Conservation (phyloP, 192 early-diverging fungal species). For the Entomortierella parvispora region DNA sequence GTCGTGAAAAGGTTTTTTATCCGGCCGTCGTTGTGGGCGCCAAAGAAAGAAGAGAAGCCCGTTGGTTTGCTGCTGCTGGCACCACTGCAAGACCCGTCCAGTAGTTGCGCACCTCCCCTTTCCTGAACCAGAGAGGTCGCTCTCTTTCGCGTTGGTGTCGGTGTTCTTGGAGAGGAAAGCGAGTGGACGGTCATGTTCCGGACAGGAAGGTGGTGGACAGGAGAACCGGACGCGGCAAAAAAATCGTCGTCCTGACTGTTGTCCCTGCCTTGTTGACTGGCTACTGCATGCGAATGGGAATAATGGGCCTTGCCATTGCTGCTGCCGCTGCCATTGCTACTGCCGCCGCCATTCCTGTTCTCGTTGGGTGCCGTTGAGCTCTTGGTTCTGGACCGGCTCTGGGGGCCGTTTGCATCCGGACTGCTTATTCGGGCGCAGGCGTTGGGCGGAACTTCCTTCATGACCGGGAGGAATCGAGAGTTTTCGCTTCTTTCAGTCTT, state of each 20-base stretch:
- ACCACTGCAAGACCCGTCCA: constrained; percentile 7
- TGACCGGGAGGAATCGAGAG: no score
- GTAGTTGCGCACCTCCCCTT: background rate
- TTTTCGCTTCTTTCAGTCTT: no score
- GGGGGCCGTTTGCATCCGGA: background rate
- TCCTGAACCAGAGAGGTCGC: background rate
- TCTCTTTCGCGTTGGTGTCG: background rate
- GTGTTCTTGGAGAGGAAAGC: background rate
- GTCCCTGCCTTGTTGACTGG: no score
- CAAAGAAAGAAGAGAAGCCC: constrained; percentile 6
- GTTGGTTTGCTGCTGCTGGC: background rate
- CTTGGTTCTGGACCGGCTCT: background rate
- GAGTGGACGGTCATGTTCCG: constrained; percentile 7
- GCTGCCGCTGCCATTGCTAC: background rate
- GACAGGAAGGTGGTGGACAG: background rate
- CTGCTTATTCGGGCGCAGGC: background rate
- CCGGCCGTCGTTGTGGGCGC: no score
- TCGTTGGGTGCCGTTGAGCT: background rate
- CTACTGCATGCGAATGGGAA: no score
- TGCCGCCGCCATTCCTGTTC: background rate
- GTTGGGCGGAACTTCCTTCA: no score
- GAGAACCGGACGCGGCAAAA: no score
- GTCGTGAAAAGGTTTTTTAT: background rate
- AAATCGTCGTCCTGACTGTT: no score
- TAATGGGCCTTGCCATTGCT: background rate